Percentiles rank a stretch among this genome's conserved stretches.
phyloP scores from a whole-genome alignment of 805 yeast genomes.

The Candida takata region DNA sequence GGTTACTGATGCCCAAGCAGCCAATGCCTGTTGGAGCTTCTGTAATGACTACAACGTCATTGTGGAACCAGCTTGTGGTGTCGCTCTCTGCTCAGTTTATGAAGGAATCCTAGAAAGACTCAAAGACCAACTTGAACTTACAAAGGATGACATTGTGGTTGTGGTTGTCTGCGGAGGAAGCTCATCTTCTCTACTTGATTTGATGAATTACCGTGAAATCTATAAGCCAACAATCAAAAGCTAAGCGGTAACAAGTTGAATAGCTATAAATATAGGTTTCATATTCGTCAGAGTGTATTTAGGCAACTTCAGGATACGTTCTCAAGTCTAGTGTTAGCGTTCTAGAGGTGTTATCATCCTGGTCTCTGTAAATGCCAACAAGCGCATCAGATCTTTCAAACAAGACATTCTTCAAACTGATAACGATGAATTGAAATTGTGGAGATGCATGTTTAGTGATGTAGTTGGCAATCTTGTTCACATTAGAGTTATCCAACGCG shows the following conservation, averaged over 20 bases:
- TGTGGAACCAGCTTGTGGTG: slow-evolving; percentile 73
- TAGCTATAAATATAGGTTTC: not conserved
- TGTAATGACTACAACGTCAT: slow-evolving; percentile 43
- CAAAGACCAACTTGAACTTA: slow-evolving; percentile 25
- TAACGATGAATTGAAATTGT: slow-evolving; percentile 84
- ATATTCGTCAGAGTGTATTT: not conserved
- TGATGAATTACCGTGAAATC: slow-evolving; percentile 11
- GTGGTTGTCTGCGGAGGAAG: slow-evolving; percentile 57
- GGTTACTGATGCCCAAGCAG: slow-evolving; percentile 50
- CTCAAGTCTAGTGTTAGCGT: slow-evolving; percentile 69
- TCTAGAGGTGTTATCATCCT: slow-evolving; percentile 60
- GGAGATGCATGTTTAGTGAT: slow-evolving; percentile 70
- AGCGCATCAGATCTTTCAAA: slow-evolving; percentile 86
- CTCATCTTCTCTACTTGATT: slow-evolving; percentile 27
- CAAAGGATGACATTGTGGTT: slow-evolving; percentile 38
- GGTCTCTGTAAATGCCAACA: slow-evolving; percentile 89
- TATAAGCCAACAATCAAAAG: not conserved
- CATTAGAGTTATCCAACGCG: slow-evolving; percentile 87
- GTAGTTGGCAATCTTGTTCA: slow-evolving; percentile 78
- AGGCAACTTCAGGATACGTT: slow-evolving; percentile 39
- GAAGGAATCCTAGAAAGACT: slow-evolving; percentile 24
- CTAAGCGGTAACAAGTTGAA: not conserved
- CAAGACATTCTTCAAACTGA: slow-evolving; percentile 78
- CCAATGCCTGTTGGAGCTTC: slow-evolving; percentile 43
- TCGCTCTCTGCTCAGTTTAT: slow-evolving; percentile 51